A percentile compares a stretch with the other conserved stretches of the same genome.
Conservation (phyloP, 495 filamentous ascomycete species). For the Halenospora varia region DNA sequence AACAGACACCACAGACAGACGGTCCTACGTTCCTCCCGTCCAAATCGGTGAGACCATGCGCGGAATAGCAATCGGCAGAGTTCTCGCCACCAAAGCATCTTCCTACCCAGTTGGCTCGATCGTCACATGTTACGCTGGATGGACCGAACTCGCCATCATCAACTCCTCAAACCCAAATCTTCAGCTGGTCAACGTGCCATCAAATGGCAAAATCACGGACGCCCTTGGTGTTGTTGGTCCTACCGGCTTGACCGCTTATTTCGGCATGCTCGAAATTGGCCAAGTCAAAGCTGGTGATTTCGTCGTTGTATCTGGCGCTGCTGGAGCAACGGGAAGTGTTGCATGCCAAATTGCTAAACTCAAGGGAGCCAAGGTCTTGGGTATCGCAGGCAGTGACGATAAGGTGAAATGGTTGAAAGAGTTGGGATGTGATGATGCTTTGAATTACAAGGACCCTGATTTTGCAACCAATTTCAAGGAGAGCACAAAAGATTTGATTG, state of each 20-base stretch:
- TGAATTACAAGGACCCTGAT: slow-evolving; percentile 60
- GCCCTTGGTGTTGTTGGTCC: slow-evolving; percentile 53
- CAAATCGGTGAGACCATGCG: slow-evolving; percentile 65
- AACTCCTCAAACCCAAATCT: slow-evolving; percentile 33
- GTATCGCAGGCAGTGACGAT: slow-evolving; percentile 61
- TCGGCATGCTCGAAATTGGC: slow-evolving; percentile 58
- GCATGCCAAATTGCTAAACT: slow-evolving; percentile 67
- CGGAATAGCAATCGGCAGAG: slow-evolving; percentile 51
- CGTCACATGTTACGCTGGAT: slow-evolving; percentile 48
- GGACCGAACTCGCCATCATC: slow-evolving; percentile 59
- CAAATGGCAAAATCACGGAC: slow-evolving; percentile 49
- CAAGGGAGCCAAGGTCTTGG: slow-evolving; percentile 54
- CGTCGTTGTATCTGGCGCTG: slow-evolving; percentile 65
- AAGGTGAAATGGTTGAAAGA: slow-evolving; percentile 58
- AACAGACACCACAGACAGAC: slow-evolving; percentile 38
- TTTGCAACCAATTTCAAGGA: slow-evolving; percentile 54
- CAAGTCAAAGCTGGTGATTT: slow-evolving; percentile 54
- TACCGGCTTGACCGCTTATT: slow-evolving; percentile 65
- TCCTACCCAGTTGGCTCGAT: slow-evolving; percentile 49
- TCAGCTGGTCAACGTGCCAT: slow-evolving; percentile 40
- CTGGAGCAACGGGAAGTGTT: slow-evolving; percentile 65
- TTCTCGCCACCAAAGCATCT: slow-evolving; percentile 36
- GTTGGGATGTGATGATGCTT: slow-evolving; percentile 59
- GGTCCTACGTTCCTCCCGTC: slow-evolving; percentile 67
- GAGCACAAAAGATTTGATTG: slow-evolving; percentile 59